Percentiles rank a stretch among this genome's conserved stretches.
Evolutionary conservation across 2,329 filamentous ascomycete genomes (phyloP).

Genomic region (Colletotrichum horii): DNA sequence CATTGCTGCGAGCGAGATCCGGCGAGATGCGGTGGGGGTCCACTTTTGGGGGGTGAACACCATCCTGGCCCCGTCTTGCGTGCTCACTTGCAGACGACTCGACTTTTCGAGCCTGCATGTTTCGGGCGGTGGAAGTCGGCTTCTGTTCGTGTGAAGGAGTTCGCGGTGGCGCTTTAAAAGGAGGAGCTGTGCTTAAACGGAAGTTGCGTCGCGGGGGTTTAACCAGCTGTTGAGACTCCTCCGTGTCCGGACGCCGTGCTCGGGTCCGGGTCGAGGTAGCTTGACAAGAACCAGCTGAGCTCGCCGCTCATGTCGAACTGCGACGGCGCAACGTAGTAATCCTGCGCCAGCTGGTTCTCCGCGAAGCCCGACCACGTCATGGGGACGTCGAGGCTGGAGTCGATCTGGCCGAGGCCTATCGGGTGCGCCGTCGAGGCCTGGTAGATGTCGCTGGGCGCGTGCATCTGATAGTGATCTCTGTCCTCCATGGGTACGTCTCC

Average conservation of each 20-base stretch:
- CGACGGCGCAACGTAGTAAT: constrained; percentile 5
- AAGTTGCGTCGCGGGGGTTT: rapidly evolving
- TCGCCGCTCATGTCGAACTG: constrained; percentile 14
- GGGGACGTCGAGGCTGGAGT: neutral
- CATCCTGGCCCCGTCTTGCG: constrained; percentile 10
- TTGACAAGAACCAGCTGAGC: constrained; percentile 5
- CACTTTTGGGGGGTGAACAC: neutral
- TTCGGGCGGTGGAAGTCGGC: neutral
- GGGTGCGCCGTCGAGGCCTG: neutral
- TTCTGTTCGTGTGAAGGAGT: neutral
- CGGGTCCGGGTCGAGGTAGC: constrained; percentile 3
- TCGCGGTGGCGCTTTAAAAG: neutral
- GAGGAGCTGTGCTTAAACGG: neutral
- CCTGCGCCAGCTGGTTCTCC: constrained; percentile 1
- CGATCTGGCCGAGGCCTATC: neutral
- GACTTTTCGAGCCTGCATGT: neutral
- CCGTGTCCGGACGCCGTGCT: neutral
- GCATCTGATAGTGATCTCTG: neutral
- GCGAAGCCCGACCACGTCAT: constrained; percentile 1
- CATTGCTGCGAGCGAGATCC: constrained; percentile 3
- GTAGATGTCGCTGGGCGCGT: neutral
- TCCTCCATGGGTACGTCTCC: neutral
- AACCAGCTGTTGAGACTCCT: neutral
- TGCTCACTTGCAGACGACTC: neutral
- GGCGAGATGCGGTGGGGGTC: neutral